phyloP scores from a whole-genome alignment of 345 rosid species.

The Orychophragmus violaceus region DNA sequence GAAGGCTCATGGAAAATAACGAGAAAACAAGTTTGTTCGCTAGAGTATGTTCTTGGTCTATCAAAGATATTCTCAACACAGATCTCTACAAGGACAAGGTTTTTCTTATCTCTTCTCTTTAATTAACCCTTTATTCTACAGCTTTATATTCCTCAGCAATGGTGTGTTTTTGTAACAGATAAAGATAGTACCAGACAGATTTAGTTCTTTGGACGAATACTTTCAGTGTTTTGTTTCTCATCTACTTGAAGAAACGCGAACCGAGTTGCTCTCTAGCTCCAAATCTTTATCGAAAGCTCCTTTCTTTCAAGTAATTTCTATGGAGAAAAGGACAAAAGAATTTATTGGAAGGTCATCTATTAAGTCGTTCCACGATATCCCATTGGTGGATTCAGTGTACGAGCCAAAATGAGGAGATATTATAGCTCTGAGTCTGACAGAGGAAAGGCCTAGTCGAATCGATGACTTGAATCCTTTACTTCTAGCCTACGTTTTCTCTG shows the following conservation, averaged over 20 bases:
- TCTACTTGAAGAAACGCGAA: too few relatives aligned
- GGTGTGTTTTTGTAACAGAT: conserved; percentile 16
- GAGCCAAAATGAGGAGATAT: conserved; percentile 27
- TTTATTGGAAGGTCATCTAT: background rate
- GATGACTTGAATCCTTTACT: conserved; percentile 23
- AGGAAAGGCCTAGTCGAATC: conserved; percentile 20
- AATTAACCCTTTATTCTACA: background rate
- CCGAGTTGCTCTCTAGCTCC: conserved; percentile 24
- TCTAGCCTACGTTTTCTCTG: conserved; percentile 23
- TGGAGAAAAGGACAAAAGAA: background rate
- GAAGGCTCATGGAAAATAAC: background rate
- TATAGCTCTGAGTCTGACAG: conserved; percentile 36
- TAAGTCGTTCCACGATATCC: background rate
- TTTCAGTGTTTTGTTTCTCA: conserved; percentile 29
- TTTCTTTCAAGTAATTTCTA: background rate
- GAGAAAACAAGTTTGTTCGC: background rate
- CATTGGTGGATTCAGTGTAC: background rate
- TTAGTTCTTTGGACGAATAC: conserved; percentile 18
- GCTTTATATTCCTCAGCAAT: background rate
- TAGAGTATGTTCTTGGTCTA: conserved; percentile 21
- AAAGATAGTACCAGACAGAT: too few relatives aligned
- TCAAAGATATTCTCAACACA: too few relatives aligned
- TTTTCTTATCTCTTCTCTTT: background rate
- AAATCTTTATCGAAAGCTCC: conserved; percentile 16
- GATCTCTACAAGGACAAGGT: conserved; percentile 30